phyloP scores from a whole-genome alignment of 2,329 filamentous ascomycete genomes.

The Penicillium brevicompactum region DNA sequence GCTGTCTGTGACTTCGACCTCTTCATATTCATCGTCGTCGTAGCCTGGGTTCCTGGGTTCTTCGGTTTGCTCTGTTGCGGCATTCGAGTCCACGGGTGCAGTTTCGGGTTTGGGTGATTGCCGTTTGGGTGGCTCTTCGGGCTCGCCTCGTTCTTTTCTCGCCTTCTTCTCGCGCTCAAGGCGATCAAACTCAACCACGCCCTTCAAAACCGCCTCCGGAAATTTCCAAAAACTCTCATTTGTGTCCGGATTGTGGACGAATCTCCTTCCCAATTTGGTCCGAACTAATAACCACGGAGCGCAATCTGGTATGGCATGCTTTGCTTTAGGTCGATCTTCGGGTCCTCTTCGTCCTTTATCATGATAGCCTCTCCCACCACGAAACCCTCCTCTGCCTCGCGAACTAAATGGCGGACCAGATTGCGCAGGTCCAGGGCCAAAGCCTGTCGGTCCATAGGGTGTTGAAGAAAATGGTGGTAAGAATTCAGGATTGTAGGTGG shows the following conservation, averaged over 20 bases:
- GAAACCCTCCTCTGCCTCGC: constrained; percentile 48
- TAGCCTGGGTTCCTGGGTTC: constrained; percentile 46
- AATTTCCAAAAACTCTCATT: constrained; percentile 95
- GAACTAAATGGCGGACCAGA: constrained; percentile 34
- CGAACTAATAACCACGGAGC: constrained; percentile 91
- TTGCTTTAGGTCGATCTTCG: constrained; percentile 77
- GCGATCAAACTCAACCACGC: constrained; percentile 66
- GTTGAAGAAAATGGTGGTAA: constrained; percentile 41
- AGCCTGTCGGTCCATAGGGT: constrained; percentile 34
- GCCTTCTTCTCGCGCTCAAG: constrained; percentile 71
- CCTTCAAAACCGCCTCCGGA: constrained; percentile 80
- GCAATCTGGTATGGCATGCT: constrained; percentile 75
- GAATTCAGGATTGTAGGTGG: constrained; percentile 35
- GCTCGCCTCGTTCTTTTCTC: constrained; percentile 49
- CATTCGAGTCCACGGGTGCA: constrained; percentile 22
- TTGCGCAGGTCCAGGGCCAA: constrained; percentile 13
- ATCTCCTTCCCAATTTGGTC: constrained; percentile 85
- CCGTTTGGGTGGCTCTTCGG: constrained; percentile 21
- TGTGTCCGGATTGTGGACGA: constrained; percentile 84
- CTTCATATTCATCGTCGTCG: constrained; percentile 75
- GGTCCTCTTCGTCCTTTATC: constrained; percentile 68
- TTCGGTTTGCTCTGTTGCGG: constrained; percentile 36
- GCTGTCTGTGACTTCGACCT: constrained; percentile 70
- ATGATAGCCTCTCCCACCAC: constrained; percentile 57
- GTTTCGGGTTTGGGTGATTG: constrained; percentile 12